Base-by-base conservation (phyloP, 2,329 filamentous ascomycete genomes). In the Lecanoromycetidae sp. region DNA sequence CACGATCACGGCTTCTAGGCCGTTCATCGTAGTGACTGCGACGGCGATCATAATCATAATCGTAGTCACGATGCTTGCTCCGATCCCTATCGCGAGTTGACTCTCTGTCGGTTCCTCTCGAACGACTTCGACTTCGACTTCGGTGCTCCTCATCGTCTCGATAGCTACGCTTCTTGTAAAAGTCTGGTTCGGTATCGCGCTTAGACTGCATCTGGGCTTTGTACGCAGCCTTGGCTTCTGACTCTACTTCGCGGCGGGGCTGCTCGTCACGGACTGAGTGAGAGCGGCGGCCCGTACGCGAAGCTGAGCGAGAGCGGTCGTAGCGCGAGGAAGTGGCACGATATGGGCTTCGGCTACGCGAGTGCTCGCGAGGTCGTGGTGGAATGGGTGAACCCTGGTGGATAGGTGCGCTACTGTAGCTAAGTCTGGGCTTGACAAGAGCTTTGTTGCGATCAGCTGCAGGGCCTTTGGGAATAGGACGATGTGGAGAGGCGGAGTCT, bases 401-500 rank as follows among this genome's bases (percentile, higher is more conserved):
- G 7, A 25, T 17, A 10, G 44, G 44, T 9, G 49, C 46, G 29
- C 40, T 48, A 26, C 49, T 51, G 27, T 48, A 51, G 36, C 44
- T 37, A 32, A 51, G 41, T 9, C 46, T 44, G 22, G 49, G 36
- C 41, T 48, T 48, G 7, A 37, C 5, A 15, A n/a, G 13, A 15
- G 17, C 10, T 30, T 49, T 46, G 25, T 42, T 46, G 32, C 46
- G 41, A 20, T 49, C 46, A 13, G 50, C 46, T 12, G 46, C 50
- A 7, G 49, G 49, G 25, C 49, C 49, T 36, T 51, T 51, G 13
- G 44, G 39, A 17, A 45, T 44, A 20, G 44, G 42, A 10, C 60
- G 60, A 49, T 58, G 53, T 15, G 64, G 63, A 30, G 63, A 65
- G 48, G 60, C 63, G 1, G 63, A 65, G 22, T 61, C 57, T 40